phyloP scores from a whole-genome alignment of 257 asterid genomes.

The Euphrasia confusa region DNA sequence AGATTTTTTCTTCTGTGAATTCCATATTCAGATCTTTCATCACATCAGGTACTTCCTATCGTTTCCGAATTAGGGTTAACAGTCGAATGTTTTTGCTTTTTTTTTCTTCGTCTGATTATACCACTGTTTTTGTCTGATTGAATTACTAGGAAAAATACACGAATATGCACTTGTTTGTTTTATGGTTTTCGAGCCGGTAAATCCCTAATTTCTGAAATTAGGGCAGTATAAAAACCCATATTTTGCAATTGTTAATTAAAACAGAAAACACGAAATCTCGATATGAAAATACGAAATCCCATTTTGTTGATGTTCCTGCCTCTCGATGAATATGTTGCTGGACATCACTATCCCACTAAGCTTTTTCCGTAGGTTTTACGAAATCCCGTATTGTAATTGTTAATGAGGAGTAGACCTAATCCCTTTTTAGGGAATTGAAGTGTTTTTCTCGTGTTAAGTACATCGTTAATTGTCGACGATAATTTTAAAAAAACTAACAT shows the following conservation, averaged over 20 bases:
- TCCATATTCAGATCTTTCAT: slow-evolving; percentile 26
- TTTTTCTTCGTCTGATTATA: slow-evolving; percentile 6
- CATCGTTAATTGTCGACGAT: too few species aligned
- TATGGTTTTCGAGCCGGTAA: neutral
- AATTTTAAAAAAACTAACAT: too few species aligned
- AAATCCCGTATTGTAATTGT: too few species aligned
- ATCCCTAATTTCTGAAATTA: slow-evolving; percentile 19
- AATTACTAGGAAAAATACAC: neutral
- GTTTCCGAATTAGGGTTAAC: neutral
- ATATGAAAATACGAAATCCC: neutral
- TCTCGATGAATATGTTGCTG: too few species aligned
- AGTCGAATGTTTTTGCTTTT: neutral
- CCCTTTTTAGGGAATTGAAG: too few species aligned
- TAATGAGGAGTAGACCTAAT: too few species aligned
- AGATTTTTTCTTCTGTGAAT: slow-evolving; percentile 6
- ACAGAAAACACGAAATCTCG: neutral
- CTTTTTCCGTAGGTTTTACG: too few species aligned
- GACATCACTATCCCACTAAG: too few species aligned
- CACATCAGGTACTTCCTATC: slow-evolving; percentile 25
- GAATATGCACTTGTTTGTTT: neutral
- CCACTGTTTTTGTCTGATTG: neutral
- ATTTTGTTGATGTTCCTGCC: neutral
- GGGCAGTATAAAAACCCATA: slow-evolving; percentile 22
- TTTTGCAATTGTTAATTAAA: neutral
- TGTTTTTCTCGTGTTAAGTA: too few species aligned